Percentiles rank a stretch among this genome's conserved stretches.
Evolutionary conservation across 179 eudicot species (phyloP).

Genomic region (Silene vulgaris): DNA sequence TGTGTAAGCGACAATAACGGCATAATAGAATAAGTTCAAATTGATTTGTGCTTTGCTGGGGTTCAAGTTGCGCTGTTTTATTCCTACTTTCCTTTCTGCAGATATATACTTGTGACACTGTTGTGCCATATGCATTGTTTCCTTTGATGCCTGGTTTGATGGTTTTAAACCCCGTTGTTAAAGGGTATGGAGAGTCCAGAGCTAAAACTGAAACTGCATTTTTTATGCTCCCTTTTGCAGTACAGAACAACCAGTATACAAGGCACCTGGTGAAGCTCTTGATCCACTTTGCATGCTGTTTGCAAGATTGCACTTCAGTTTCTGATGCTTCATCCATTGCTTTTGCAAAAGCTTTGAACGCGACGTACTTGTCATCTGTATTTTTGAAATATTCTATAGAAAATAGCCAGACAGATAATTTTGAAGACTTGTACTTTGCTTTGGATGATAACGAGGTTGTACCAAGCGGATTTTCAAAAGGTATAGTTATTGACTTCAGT

Average conservation of each 20-base stretch:
- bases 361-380: conserved; percentile 65
- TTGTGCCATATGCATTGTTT: conserved; percentile 3
- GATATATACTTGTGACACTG: neutral
- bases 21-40: too few species aligned
- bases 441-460: conserved; percentile 62
- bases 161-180: neutral
- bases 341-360: conserved; percentile 68
- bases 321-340: conserved; percentile 46
- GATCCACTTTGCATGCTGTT: conserved; percentile 74
- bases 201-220: neutral
- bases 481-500: conserved; percentile 29
- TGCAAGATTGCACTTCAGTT: conserved; percentile 67
- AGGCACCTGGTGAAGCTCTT: conserved; percentile 85
- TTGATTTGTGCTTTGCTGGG: too few species aligned
- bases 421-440: conserved; percentile 57
- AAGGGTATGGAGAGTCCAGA: neutral
- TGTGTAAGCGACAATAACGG: too few species aligned
- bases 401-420: conserved; percentile 54
- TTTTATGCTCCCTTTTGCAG: conserved; percentile 39
- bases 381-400: conserved; percentile 73
- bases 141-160: neutral
- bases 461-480: conserved; percentile 52
- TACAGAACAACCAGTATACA: conserved; percentile 62
- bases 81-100: too few species aligned
- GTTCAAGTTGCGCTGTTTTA: too few species aligned